Evolutionary conservation across 2,329 filamentous ascomycete species (phyloP).

Genomic region (Cladosporium oxysporum): DNA sequence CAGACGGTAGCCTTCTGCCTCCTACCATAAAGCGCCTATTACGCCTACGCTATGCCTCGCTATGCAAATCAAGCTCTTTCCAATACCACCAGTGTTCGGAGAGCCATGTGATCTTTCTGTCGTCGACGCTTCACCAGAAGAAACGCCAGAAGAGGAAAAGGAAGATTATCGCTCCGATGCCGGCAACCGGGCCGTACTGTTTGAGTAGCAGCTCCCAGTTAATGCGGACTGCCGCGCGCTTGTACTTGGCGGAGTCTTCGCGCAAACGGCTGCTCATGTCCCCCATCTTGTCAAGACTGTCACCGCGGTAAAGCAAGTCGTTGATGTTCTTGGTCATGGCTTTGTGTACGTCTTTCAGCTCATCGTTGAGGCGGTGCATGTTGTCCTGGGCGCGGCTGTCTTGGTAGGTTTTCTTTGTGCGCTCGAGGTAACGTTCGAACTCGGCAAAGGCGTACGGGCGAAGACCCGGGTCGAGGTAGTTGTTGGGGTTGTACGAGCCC

Average conservation of each 20-base stretch:
- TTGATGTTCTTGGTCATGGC: conserved; percentile 99
- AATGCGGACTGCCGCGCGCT: conserved; percentile 86
- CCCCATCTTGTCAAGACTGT: conserved; percentile 94
- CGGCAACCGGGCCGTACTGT: conserved; percentile 91
- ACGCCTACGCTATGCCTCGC: conserved; percentile 28
- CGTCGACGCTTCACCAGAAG: conserved; percentile 68
- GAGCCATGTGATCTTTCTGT: not conserved
- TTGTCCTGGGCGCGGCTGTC: conserved; percentile 90
- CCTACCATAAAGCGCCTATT: conserved; percentile 23
- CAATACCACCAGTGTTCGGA: conserved; percentile 5
- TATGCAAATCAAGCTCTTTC: conserved; percentile 26
- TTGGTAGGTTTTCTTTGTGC: conserved; percentile 90
- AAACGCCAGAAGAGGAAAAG: conserved; percentile 92
- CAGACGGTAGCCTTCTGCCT: conserved; percentile 20
- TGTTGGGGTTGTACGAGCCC: conserved; percentile 72
- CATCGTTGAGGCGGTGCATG: conserved; percentile 92
- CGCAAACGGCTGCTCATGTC: conserved; percentile 84
- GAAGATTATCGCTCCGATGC: conserved; percentile 76
- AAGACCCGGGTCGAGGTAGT: conserved; percentile 72
- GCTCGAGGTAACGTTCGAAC: conserved; percentile 95
- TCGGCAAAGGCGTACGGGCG: conserved; percentile 96
- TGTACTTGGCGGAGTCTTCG: conserved; percentile 94
- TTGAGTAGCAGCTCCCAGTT: conserved; percentile 97
- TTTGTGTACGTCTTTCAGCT: conserved; percentile 95
- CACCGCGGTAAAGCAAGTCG: conserved; percentile 90